Evolutionary conservation across 352 stramenopile species (phyloP), one percentile per base, ranked within the genome.

Genomic region (Pythium periplocum): DNA sequence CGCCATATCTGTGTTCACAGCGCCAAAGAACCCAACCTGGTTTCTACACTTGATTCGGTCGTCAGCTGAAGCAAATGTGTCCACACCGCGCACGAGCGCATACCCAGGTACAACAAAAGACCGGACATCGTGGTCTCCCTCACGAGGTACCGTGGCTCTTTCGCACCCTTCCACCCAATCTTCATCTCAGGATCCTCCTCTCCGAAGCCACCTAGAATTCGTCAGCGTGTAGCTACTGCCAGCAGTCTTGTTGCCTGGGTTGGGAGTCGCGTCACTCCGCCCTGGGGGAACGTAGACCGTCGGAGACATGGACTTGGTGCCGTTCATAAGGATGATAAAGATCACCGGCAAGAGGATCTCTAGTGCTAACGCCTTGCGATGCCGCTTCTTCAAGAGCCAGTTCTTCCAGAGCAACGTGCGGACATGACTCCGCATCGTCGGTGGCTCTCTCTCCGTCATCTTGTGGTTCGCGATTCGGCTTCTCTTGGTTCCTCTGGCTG

Each of bases 351-450:
- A 51, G 6, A 81, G 50, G 39, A 90, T 68, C 51, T 91, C 78
- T 8, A 81, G 36, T 34, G 68, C 32, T 31, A 75, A 87, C 9
- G 73, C 75, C 5, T 80, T 30, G 42, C 62, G 64, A 42, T 88
- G 75, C 6, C 80, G 78, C 55, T 75, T 79, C 59, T 91, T 91
- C 46, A 91, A 63, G 58, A 87, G 55, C 65, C 65, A 82, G 59
- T 86, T 91, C 61, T 91, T 91, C 62, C 72, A 83, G 10, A 91
- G 53, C 36, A 90, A 60, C 40, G 81, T 85, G n/a, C 43, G 47
- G 40, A 80, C 38, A 42, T 42, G 17, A 26, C 17, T 26, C 17
- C 17, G 17, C 17, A 26, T 26, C 17, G 17, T 26, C 17, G 17
- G 17, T 26, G 17, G 17, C 17, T 26, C 17, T 26, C 17, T 26